phyloP scores from a whole-genome alignment of 345 rosid genomes.

The Gossypium australe region DNA sequence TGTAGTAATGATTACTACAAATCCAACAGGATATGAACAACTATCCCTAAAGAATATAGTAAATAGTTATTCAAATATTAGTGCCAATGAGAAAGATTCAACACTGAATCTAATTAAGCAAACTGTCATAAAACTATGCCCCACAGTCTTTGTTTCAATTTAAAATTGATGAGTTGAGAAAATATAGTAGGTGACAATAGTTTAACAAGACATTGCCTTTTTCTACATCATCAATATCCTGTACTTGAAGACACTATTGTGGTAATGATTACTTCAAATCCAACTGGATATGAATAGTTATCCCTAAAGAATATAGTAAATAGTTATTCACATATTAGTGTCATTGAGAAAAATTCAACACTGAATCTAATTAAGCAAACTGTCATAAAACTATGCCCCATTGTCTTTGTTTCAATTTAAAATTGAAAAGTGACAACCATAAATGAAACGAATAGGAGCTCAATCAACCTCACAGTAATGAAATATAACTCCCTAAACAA shows the following conservation, averaged over 20 bases:
- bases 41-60: background rate
- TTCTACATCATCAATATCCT: background rate
- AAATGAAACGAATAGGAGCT: constrained; percentile 4
- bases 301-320: background rate
- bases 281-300: background rate
- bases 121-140: background rate
- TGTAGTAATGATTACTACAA: background rate
- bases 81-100: background rate
- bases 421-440: background rate
- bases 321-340: background rate
- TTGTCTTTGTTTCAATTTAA: background rate
- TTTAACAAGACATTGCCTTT: background rate
- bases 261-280: background rate
- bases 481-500: background rate
- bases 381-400: background rate
- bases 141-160: background rate
- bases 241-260: background rate
- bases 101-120: background rate
- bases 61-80: background rate
- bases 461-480: background rate
- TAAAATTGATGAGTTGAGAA: background rate
- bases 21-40: background rate
- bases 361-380: background rate
- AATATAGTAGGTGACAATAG: background rate
- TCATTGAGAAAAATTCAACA: background rate